Conservation (phyloP, 176 grass and related monocot genomes). For the Urochloa ruziziensis region DNA sequence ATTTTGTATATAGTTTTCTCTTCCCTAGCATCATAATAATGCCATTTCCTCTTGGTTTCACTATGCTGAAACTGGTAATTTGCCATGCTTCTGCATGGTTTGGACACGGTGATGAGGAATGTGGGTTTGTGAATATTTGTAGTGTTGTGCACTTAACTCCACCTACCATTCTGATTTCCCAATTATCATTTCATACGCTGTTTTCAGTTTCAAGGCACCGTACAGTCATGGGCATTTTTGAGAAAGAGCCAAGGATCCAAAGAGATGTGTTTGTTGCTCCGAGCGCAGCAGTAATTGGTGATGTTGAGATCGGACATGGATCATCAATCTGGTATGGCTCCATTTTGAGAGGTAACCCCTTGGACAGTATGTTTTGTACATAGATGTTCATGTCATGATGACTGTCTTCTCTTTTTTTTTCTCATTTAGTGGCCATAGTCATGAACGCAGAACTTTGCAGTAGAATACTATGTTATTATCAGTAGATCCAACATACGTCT, state of each 20-base stretch:
- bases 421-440: background rate
- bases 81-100: background rate
- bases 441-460: background rate
- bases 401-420: background rate
- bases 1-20: background rate
- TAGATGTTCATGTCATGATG: background rate
- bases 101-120: background rate
- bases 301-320: slow-evolving; percentile 81
- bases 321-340: slow-evolving; percentile 98
- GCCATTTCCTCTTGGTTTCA: background rate
- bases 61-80: background rate
- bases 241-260: slow-evolving; percentile 73
- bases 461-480: background rate
- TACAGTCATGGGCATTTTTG: slow-evolving; percentile 82
- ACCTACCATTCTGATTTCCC: background rate
- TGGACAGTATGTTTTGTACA: background rate
- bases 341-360: slow-evolving; percentile 79
- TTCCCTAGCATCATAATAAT: background rate
- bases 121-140: background rate
- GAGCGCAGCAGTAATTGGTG: slow-evolving; percentile 84
- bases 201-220: slow-evolving; percentile 88
- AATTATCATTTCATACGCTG: background rate
- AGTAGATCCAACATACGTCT: background rate
- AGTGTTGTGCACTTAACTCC: background rate
- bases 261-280: slow-evolving; percentile 95